phyloP scores from a whole-genome alignment of 495 filamentous ascomycete species.

The Aspergillus ostianus region DNA sequence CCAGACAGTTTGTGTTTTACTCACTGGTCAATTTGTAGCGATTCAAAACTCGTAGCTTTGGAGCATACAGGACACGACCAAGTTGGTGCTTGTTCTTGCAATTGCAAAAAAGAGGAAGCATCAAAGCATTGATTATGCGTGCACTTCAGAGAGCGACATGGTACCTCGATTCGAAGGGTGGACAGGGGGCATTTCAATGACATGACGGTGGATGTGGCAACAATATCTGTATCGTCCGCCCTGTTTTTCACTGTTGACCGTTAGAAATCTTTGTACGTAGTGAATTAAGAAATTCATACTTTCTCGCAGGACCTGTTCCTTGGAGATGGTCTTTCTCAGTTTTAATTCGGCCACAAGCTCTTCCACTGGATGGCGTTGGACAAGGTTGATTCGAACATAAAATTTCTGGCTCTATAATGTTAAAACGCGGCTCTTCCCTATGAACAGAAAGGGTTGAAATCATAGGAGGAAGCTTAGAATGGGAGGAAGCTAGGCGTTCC shows the following conservation, averaged over 20 bases:
- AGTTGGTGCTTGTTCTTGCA: slow-evolving; percentile 93
- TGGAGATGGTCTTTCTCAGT: slow-evolving; percentile 67
- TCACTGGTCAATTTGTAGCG: slow-evolving; percentile 82
- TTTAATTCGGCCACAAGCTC: slow-evolving; percentile 68
- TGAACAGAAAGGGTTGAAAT: neutral
- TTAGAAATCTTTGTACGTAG: slow-evolving; percentile 13
- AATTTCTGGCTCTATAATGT: slow-evolving; percentile 59
- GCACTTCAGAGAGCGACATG: slow-evolving; percentile 76
- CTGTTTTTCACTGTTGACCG: slow-evolving; percentile 65
- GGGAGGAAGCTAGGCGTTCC: neutral
- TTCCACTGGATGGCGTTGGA: slow-evolving; percentile 67
- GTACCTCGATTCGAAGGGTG: slow-evolving; percentile 74
- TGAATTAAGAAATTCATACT: slow-evolving; percentile 54
- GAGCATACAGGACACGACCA: slow-evolving; percentile 94
- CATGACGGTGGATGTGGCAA: slow-evolving; percentile 80
- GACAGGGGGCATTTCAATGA: slow-evolving; percentile 91
- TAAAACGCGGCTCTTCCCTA: neutral
- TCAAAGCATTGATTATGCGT: slow-evolving; percentile 95
- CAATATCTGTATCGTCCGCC: slow-evolving; percentile 83
- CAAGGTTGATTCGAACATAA: slow-evolving; percentile 70
- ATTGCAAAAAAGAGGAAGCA: slow-evolving; percentile 84
- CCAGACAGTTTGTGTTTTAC: slow-evolving; percentile 23
- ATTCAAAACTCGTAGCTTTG: slow-evolving; percentile 76
- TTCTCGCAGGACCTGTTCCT: slow-evolving; percentile 76
- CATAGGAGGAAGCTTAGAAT: neutral